phyloP scores from a whole-genome alignment of 805 yeast genomes.

The Yarrowia sp. region DNA sequence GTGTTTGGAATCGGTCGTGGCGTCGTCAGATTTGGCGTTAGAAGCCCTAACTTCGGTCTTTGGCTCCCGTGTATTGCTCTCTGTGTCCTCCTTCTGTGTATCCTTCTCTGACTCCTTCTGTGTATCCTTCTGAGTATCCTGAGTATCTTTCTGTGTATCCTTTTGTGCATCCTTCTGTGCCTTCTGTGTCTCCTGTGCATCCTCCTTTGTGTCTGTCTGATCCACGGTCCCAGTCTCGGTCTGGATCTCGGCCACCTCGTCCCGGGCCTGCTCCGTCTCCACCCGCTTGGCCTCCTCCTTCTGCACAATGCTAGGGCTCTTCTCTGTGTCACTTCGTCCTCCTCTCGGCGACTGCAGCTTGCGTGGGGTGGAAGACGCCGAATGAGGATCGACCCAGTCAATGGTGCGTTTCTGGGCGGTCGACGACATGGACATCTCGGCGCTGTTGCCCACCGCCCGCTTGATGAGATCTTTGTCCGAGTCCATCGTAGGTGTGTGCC shows the following conservation, averaged over 20 bases:
- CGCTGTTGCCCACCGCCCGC: conserved; percentile 37
- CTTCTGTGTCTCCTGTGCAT: not conserved
- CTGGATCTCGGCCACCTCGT: too few relatives aligned
- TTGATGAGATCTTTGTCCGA: conserved; percentile 34
- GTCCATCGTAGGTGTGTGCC: conserved; percentile 10
- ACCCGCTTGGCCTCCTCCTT: conserved; percentile 9
- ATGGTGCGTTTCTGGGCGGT: conserved; percentile 36
- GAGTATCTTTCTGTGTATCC: not conserved
- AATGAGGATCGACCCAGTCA: conserved; percentile 38
- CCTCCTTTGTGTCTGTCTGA: too few relatives aligned
- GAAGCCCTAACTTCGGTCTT: too few relatives aligned
- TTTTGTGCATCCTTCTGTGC: not conserved
- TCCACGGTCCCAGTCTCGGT: too few relatives aligned
- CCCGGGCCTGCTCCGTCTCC: conserved; percentile 9
- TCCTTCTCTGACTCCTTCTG: not conserved
- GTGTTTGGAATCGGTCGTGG: not conserved
- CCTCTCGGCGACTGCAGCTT: conserved; percentile 26
- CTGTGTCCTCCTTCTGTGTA: not conserved
- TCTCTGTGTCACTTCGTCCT: not conserved
- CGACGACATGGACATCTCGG: conserved; percentile 25
- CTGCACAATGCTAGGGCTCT: not conserved
- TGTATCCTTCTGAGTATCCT: too few relatives aligned
- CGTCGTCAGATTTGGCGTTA: not conserved
- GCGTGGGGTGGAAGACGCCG: conserved; percentile 19
- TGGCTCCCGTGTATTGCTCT: too few relatives aligned